Evolutionary conservation across 2,329 filamentous ascomycete genomes (phyloP).

Genomic region (Trichoderma citrinoviride): DNA sequence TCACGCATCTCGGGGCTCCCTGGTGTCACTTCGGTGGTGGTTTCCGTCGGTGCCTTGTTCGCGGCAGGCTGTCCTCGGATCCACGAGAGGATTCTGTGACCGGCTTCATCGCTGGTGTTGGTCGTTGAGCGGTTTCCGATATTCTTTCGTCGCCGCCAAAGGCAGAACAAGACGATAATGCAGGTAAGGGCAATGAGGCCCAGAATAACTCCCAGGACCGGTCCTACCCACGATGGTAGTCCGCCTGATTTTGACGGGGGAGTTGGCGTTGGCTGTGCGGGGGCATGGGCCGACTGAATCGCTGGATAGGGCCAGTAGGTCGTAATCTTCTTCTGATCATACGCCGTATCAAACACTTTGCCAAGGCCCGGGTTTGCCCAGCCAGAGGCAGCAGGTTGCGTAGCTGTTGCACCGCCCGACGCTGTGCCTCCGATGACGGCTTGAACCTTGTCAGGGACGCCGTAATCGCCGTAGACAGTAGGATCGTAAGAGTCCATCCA

Average conservation of each 20-base stretch:
- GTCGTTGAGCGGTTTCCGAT: conserved; percentile 38
- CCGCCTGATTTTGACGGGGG: conserved; percentile 28
- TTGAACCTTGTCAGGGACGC: conserved; percentile 63
- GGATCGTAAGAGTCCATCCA: conserved; percentile 74
- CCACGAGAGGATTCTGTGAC: conserved; percentile 52
- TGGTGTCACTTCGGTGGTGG: conserved; percentile 43
- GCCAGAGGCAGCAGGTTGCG: conserved; percentile 56
- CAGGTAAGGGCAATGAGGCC: conserved; percentile 56
- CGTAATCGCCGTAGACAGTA: conserved; percentile 60
- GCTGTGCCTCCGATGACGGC: conserved; percentile 65
- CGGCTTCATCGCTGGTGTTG: conserved; percentile 45
- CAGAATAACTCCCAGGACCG: conserved; percentile 61
- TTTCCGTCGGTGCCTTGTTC: conserved; percentile 46
- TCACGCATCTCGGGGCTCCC: conserved; percentile 42
- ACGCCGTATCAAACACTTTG: conserved; percentile 53
- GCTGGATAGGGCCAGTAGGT: conserved; percentile 60
- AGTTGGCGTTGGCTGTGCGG: conserved; percentile 24
- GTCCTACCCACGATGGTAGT: conserved; percentile 57
- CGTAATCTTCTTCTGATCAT: conserved; percentile 55
- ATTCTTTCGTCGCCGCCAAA: conserved; percentile 52
- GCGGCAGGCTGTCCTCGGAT: conserved; percentile 45
- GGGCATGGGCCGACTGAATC: conserved; percentile 24
- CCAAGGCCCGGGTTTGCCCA: conserved; percentile 52
- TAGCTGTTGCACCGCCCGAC: conserved; percentile 67
- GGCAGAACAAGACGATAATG: conserved; percentile 48